Conservation (phyloP, 345 rosid species). For the Citropsis articulata region DNA sequence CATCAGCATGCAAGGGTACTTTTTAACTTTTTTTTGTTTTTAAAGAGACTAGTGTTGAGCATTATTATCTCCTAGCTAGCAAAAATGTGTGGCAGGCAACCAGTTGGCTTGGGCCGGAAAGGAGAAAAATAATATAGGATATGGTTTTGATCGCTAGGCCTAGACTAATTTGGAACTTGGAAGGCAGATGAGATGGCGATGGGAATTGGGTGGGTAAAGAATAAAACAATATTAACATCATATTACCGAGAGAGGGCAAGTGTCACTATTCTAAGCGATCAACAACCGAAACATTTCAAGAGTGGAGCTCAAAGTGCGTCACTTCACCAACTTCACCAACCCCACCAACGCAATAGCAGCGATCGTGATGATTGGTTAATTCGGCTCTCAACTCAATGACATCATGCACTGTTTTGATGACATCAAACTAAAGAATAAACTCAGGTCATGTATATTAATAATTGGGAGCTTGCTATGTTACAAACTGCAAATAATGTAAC, state of each 20-base stretch:
- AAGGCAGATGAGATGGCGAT: too few relatives aligned
- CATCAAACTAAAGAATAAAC: not conserved
- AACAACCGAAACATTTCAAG: not conserved
- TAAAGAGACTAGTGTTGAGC: not conserved
- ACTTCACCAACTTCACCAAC: slow-evolving; percentile 20
- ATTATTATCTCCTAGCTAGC: not conserved
- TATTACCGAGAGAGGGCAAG: not conserved
- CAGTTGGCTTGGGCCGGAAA: not conserved
- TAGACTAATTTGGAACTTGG: too few relatives aligned
- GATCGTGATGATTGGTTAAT: not conserved
- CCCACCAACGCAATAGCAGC: slow-evolving; percentile 6
- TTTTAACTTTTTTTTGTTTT: too few relatives aligned
- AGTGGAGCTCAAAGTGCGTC: slow-evolving; percentile 5
- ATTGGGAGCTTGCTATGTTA: too few relatives aligned
- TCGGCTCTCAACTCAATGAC: not conserved
- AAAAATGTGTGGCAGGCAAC: not conserved
- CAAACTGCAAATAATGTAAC: too few relatives aligned
- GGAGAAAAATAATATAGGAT: not conserved
- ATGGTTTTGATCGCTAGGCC: not conserved
- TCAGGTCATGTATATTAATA: too few relatives aligned
- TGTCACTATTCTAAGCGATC: not conserved
- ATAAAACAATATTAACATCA: too few relatives aligned
- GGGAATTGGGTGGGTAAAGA: not conserved
- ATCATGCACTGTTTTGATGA: slow-evolving; percentile 9
- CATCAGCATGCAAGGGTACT: not conserved